These are phyloP conservation scores for Parastagonospora avenae DNA, from an alignment of 2,329 filamentous ascomycete genomes.

Conservation along the genomic window DNA sequence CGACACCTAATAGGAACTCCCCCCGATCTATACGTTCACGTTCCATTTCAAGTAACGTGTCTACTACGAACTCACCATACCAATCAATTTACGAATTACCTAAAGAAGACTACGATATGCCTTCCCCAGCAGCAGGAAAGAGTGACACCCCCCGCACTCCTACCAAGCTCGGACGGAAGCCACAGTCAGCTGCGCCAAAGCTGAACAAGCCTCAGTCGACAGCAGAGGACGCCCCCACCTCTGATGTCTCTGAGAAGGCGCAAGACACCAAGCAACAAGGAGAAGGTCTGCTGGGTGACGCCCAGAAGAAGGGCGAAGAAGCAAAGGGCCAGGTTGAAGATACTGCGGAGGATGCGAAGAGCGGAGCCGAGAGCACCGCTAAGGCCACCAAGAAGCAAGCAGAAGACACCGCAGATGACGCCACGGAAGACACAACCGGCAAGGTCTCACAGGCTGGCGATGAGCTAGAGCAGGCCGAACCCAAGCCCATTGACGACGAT, in stretches of 20 bases:
- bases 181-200: slow-evolving; percentile 49
- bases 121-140: slow-evolving; percentile 59
- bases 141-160: slow-evolving; percentile 56
- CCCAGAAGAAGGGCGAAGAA: slow-evolving; percentile 31
- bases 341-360: slow-evolving; percentile 40
- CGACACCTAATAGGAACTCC: slow-evolving; percentile 53
- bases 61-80: slow-evolving; percentile 37
- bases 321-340: slow-evolving; percentile 26
- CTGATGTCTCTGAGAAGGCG: slow-evolving; percentile 41
- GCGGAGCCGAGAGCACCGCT: slow-evolving; percentile 34
- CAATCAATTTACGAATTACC: slow-evolving; percentile 39
- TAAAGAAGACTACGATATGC: slow-evolving; percentile 48
- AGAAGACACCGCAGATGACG: slow-evolving; percentile 44
- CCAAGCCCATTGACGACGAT: slow-evolving; percentile 53
- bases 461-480: slow-evolving; percentile 52
- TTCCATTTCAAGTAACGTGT: slow-evolving; percentile 48
- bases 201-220: slow-evolving; percentile 46
- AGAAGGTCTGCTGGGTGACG: slow-evolving; percentile 17
- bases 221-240: slow-evolving; percentile 43
- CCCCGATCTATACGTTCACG: slow-evolving; percentile 43
- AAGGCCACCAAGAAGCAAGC: slow-evolving; percentile 47
- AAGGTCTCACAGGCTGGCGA: slow-evolving; percentile 55
- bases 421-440: slow-evolving; percentile 48
- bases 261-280: slow-evolving; percentile 9
- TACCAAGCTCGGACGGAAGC: slow-evolving; percentile 56